Base-by-base conservation (phyloP, 495 filamentous ascomycete genomes). In the Tuber brumale region DNA sequence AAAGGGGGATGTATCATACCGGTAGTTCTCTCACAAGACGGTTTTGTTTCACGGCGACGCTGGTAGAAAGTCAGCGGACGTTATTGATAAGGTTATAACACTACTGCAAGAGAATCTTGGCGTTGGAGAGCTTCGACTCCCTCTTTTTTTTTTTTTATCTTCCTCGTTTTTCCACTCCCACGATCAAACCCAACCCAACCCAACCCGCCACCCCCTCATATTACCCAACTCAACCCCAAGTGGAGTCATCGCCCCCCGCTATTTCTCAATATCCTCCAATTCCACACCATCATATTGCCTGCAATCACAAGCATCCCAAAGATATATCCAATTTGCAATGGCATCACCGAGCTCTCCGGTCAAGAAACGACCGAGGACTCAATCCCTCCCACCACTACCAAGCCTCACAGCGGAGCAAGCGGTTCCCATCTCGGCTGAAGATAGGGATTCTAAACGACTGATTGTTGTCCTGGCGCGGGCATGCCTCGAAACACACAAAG, bases 391-490 rank as follows among this genome's bases (percentile, higher is more conserved):
- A 70, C 94, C 95, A 73, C 89, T 99, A 61, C 95, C 95, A 3
- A 91, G 94, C 80, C 89, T 99, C 69, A 92, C 94, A 71, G 95
- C 95, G 44, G 95, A 97, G 83, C 95, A 99, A 82, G 91, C 97
- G 80, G 86, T 90, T 42, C 90, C 95, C 19, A 96, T 99, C 82
- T 85, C 94, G 21, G 85, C 91, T 45, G 91, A 88, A 75, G 95
- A 99, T 83, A 97, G 96, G 85, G 91, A 94, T 84, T 91, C 92
- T 27, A 90, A 95, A 85, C 88, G 95, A 39, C 86, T 99, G 79
- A 97, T 99, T 79, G 95, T 99, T 70, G 94, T 99, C 69, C 90
- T 99, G 35, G 96, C 94, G 72, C 96, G 97, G 88, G 95, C 95
- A 71, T 98, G 95, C 82, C 88, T 99, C 79, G 95, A 99, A 83